These are phyloP conservation scores for Wickerhamiella kazuoi DNA, from an alignment of 805 yeast genomes.

Conservation along the genomic window DNA sequence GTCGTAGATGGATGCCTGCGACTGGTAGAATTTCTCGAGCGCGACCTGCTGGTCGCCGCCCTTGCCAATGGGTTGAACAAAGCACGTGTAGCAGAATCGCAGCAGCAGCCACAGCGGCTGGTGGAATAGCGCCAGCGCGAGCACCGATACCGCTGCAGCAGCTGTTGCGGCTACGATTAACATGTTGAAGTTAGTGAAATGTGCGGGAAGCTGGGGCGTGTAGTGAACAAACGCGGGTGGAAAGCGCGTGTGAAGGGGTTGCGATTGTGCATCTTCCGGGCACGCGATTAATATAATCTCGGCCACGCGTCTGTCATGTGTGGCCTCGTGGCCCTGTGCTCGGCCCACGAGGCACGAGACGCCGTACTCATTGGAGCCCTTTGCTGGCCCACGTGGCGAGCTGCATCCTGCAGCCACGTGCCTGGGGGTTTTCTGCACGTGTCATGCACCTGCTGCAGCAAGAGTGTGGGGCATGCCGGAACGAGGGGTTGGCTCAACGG, in stretches of 20 bases:
- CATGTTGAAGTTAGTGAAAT: not conserved
- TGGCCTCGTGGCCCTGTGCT: no score
- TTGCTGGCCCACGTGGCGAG: not conserved
- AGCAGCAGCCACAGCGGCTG: conserved; percentile 3
- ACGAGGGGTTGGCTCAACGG: no score
- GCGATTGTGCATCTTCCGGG: no score
- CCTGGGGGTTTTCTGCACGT: no score
- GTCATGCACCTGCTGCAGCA: no score
- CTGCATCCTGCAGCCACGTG: not conserved
- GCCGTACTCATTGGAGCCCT: not conserved
- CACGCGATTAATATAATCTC: no score
- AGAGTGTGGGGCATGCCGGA: no score
- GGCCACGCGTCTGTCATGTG: no score
- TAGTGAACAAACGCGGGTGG: no score
- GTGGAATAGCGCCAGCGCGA: not conserved
- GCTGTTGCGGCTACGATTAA: not conserved
- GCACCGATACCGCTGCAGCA: not conserved
- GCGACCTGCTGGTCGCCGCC: conserved; percentile 35
- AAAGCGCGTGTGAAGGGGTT: no score
- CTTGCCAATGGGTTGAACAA: conserved; percentile 38
- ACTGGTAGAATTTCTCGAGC: conserved; percentile 52
- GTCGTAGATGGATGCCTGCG: conserved; percentile 65
- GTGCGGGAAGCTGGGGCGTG: no score
- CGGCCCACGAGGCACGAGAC: not conserved
- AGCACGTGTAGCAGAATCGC: conserved; percentile 33